Percentiles rank a stretch among this genome's conserved stretches.
Evolutionary conservation across 2,329 filamentous ascomycete species (phyloP).

Genomic region (Lachnellula subtilissima): DNA sequence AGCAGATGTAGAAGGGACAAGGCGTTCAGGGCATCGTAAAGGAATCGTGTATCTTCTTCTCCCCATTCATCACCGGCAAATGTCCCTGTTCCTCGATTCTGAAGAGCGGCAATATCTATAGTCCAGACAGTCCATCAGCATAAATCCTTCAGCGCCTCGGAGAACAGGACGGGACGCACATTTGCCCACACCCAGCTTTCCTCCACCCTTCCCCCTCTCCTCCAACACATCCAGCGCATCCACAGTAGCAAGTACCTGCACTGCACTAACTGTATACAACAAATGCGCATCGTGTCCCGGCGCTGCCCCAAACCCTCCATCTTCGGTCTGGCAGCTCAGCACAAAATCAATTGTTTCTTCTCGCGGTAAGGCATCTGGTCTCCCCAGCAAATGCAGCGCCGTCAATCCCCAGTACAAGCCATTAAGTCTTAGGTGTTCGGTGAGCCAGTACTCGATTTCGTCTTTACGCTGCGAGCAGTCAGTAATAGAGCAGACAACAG

Average conservation of each 20-base stretch:
- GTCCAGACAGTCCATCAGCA: constrained; percentile 6
- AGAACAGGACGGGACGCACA: constrained; percentile 53
- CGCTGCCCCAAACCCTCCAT: constrained; percentile 88
- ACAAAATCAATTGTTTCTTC: constrained; percentile 84
- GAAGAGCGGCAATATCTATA: constrained; percentile 71
- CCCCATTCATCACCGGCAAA: constrained; percentile 97
- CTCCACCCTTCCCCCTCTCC: constrained; percentile 39
- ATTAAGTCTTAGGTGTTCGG: constrained; percentile 91
- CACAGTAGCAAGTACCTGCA: constrained; percentile 85
- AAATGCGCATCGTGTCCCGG: constrained; percentile 94
- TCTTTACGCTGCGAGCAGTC: constrained; percentile 65
- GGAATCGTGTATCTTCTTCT: constrained; percentile 89
- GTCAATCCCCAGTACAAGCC: constrained; percentile 96
- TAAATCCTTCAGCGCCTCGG: constrained; percentile 5
- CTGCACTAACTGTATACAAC: constrained; percentile 90
- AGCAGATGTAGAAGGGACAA: constrained; percentile 77
- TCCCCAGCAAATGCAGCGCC: constrained; percentile 77
- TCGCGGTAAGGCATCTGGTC: constrained; percentile 75
- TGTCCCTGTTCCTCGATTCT: constrained; percentile 75
- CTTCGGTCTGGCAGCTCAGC: constrained; percentile 86
- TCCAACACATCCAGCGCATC: constrained; percentile 84
- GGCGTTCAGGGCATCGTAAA: constrained; percentile 86
- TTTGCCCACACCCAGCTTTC: constrained; percentile 68
- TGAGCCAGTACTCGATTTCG: constrained; percentile 96
- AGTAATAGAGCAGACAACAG: constrained; percentile 19